Evolutionary conservation across 1,139 yeast species (phyloP).

Genomic region (Zhuliangozyma parablackwelliae): DNA sequence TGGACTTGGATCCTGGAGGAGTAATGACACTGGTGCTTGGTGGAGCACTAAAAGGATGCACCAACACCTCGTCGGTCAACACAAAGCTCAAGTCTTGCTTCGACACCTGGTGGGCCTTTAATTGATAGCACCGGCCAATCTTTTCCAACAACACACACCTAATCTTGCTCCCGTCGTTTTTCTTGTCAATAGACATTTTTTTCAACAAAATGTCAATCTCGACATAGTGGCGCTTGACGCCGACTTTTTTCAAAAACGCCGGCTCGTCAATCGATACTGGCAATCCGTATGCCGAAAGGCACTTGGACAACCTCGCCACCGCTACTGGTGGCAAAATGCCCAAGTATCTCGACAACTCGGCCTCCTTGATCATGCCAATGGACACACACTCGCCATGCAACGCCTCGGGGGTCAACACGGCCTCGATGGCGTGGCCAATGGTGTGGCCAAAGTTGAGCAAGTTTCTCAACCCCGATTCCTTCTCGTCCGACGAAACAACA

Average conservation of each 20-base stretch:
- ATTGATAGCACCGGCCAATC: constrained; percentile 87
- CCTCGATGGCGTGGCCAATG: constrained; percentile 98
- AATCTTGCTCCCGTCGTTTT: constrained; percentile 88
- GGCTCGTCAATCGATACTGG: constrained; percentile 79
- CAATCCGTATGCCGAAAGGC: constrained; percentile 77
- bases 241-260: constrained; percentile 58
- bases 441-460: constrained; percentile 94
- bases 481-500: constrained; percentile 91
- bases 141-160: constrained; percentile 78
- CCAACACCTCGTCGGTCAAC: constrained; percentile 76
- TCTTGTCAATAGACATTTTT: constrained; percentile 94
- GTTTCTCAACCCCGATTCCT: constrained; percentile 92
- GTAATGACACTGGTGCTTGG: constrained; percentile 49
- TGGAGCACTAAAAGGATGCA: constrained; percentile 44
- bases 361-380: constrained; percentile 90
- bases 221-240: constrained; percentile 56
- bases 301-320: constrained; percentile 82
- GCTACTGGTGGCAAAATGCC: constrained; percentile 91
- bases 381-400: constrained; percentile 98
- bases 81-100: constrained; percentile 80
- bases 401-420: constrained; percentile 91
- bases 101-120: constrained; percentile 77
- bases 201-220: constrained; percentile 68
- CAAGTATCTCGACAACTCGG: constrained; percentile 85
- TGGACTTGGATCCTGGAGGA: constrained; percentile 98